phyloP scores from a whole-genome alignment of 2,329 filamentous ascomycete species.

The Curvularia hawaiiensis region DNA sequence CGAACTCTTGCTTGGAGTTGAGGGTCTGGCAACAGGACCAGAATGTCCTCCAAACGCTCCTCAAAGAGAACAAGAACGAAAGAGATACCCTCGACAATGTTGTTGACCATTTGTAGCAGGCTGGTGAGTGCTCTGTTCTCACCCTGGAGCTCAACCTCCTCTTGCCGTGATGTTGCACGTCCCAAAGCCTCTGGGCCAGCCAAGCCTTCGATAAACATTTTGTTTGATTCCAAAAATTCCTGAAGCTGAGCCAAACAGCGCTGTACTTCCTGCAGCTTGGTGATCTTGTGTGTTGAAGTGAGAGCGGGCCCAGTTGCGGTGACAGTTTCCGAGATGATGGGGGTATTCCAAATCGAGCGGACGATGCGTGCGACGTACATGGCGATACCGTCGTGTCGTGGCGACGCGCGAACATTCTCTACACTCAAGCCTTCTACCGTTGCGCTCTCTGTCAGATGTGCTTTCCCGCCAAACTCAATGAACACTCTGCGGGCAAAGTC shows the following conservation, averaged over 20 bases:
- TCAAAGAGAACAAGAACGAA: constrained; percentile 96
- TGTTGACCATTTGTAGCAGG: constrained; percentile 81
- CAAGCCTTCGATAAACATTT: constrained; percentile 88
- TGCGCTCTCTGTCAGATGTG: constrained; percentile 80
- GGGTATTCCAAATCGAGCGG: constrained; percentile 83
- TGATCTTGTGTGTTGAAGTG: constrained; percentile 66
- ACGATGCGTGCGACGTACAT: constrained; percentile 89
- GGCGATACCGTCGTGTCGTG: constrained; percentile 84
- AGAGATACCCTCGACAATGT: constrained; percentile 94
- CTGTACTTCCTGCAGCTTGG: constrained; percentile 78
- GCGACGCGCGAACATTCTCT: constrained; percentile 85
- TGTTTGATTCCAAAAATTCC: constrained; percentile 85
- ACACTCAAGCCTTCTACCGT: constrained; percentile 66
- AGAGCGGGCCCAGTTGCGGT: constrained; percentile 67
- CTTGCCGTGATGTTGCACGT: constrained; percentile 78
- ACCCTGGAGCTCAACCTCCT: constrained; percentile 89
- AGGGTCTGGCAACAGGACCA: constrained; percentile 71
- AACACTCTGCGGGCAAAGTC: constrained; percentile 86
- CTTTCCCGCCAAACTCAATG: constrained; percentile 89
- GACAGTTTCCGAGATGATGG: constrained; percentile 66
- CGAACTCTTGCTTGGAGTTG: constrained; percentile 70
- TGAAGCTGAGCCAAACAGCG: constrained; percentile 78
- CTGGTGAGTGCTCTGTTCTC: constrained; percentile 93
- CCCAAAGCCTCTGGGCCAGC: constrained; percentile 88
- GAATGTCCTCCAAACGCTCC: constrained; percentile 88